Percentiles rank a stretch among this genome's conserved stretches.
phyloP scores from a whole-genome alignment of 805 yeast species.

The Yamadazyma olivae region DNA sequence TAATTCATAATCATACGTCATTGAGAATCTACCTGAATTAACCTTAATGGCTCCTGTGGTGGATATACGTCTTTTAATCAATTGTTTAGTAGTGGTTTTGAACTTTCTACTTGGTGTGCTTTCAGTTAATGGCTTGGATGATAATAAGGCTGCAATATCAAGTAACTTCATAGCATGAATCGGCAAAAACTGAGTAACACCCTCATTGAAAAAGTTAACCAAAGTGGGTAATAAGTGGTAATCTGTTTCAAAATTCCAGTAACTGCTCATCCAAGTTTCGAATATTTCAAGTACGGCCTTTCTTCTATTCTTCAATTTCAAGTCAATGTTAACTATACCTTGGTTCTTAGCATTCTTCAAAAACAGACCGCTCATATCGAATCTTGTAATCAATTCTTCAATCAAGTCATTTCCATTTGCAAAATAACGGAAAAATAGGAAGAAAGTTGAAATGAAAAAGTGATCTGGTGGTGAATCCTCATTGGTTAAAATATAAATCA shows the following conservation, averaged over 20 bases:
- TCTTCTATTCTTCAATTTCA: constrained; percentile 54
- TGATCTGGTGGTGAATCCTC: constrained; percentile 63
- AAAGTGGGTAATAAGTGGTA: constrained; percentile 61
- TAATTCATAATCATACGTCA: constrained; percentile 58
- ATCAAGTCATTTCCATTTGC: constrained; percentile 64
- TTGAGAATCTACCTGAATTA: constrained; percentile 35
- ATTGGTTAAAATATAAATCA: constrained; percentile 64
- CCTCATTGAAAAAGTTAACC: constrained; percentile 78
- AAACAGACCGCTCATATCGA: constrained; percentile 47
- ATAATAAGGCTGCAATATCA: constrained; percentile 59
- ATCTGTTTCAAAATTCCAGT: constrained; percentile 72
- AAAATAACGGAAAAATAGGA: constrained; percentile 73
- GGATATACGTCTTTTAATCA: constrained; percentile 52
- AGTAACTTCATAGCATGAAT: constrained; percentile 60
- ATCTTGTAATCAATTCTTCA: constrained; percentile 64
- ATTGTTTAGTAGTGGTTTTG: constrained; percentile 31
- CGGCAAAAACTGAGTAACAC: constrained; percentile 58
- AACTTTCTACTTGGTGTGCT: constrained; percentile 12
- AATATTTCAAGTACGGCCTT: constrained; percentile 65
- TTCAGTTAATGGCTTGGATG: constrained; percentile 53
- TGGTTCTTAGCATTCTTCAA: constrained; percentile 7
- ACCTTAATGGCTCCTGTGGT: constrained; percentile 37
- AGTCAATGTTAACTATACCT: constrained; percentile 23
- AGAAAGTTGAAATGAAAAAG: constrained; percentile 68
- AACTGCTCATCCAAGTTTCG: constrained; percentile 85